These are phyloP conservation scores for Liriodendron chinense DNA, from an alignment of 164 flowering plant species.

Conservation along the genomic window DNA sequence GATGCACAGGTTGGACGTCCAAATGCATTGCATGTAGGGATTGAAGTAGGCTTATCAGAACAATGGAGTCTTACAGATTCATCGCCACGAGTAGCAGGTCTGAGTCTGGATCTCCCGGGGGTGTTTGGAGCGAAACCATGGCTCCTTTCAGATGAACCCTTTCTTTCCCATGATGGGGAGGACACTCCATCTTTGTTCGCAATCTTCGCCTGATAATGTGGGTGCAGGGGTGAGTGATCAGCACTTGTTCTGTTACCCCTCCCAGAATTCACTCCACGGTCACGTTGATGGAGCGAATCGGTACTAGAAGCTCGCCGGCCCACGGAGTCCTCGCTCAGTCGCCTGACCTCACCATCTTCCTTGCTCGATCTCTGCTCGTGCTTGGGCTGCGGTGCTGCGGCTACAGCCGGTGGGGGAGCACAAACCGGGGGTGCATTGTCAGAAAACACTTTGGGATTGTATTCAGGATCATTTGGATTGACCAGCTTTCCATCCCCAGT, in stretches of 20 bases:
- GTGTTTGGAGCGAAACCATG: conserved; percentile 41
- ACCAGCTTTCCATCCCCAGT: conserved; percentile 46
- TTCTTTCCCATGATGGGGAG: conserved; percentile 51
- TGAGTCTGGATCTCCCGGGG: conserved; percentile 43
- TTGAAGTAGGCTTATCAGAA: not conserved
- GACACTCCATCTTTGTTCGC: conserved; percentile 32
- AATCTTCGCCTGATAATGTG: conserved; percentile 28
- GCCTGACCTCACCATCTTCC: conserved; percentile 43
- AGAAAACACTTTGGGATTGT: conserved; percentile 46
- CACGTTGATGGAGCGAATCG: conserved; percentile 17
- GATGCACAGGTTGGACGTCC: not conserved
- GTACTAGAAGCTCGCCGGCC: conserved; percentile 12
- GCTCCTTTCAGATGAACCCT: conserved; percentile 34
- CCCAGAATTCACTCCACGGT: conserved; percentile 7
- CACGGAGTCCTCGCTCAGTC: conserved; percentile 18
- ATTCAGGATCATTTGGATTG: conserved; percentile 80
- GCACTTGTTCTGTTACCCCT: conserved; percentile 22
- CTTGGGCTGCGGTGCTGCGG: conserved; percentile 19
- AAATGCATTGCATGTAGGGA: not conserved
- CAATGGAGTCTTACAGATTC: conserved; percentile 31
- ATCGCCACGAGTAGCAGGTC: conserved; percentile 35
- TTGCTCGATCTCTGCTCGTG: conserved; percentile 32
- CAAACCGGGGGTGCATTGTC: conserved; percentile 21
- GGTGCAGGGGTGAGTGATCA: conserved; percentile 46
- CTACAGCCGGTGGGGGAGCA: conserved; percentile 20